Percentiles rank a stretch among this genome's conserved stretches.
phyloP scores from a whole-genome alignment of 2,329 filamentous ascomycete species.

The Graphium sp. region DNA sequence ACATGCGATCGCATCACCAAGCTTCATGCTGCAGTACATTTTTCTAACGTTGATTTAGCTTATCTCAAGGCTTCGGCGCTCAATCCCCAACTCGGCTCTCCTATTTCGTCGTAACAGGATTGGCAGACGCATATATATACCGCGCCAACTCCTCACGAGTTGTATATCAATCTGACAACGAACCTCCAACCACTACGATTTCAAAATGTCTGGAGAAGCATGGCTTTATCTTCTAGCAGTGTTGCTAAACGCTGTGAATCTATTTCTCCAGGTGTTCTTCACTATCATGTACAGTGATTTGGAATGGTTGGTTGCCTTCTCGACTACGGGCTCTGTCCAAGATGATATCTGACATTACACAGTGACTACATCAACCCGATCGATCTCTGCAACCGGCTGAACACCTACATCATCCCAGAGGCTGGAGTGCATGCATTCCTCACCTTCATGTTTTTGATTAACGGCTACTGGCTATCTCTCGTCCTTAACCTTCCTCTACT shows the following conservation, averaged over 20 bases:
- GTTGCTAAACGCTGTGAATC: slow-evolving; percentile 98
- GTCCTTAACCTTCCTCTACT: slow-evolving; percentile 84
- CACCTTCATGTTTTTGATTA: slow-evolving; percentile 91
- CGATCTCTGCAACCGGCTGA: slow-evolving; percentile 98
- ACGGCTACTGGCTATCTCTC: slow-evolving; percentile 94
- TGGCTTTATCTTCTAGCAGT: slow-evolving; percentile 97
- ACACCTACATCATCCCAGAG: slow-evolving; percentile 98
- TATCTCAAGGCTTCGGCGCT: slow-evolving; percentile 2
- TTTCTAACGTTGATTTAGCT: not conserved
- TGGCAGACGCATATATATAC: not conserved
- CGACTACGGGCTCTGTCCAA: not conserved
- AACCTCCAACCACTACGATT: slow-evolving; percentile 1
- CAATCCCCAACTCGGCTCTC: not conserved
- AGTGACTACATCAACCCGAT: slow-evolving; percentile 99
- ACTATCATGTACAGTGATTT: slow-evolving; percentile 99
- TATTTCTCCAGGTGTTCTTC: slow-evolving; percentile 99
- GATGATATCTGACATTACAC: slow-evolving; percentile 5
- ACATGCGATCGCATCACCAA: no score
- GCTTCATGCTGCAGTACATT: no score
- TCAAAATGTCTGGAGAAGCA: slow-evolving; percentile 84
- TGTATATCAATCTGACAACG: not conserved
- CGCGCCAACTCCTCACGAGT: not conserved
- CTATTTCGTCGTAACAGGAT: slow-evolving; percentile 1
- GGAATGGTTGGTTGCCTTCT: slow-evolving; percentile 63
- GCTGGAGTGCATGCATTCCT: slow-evolving; percentile 93